A percentile compares a stretch with the other conserved stretches of the same genome.
These are phyloP conservation scores for Fusarium sp. DNA, from an alignment of 2,329 filamentous ascomycete genomes.

Conservation along the genomic window DNA sequence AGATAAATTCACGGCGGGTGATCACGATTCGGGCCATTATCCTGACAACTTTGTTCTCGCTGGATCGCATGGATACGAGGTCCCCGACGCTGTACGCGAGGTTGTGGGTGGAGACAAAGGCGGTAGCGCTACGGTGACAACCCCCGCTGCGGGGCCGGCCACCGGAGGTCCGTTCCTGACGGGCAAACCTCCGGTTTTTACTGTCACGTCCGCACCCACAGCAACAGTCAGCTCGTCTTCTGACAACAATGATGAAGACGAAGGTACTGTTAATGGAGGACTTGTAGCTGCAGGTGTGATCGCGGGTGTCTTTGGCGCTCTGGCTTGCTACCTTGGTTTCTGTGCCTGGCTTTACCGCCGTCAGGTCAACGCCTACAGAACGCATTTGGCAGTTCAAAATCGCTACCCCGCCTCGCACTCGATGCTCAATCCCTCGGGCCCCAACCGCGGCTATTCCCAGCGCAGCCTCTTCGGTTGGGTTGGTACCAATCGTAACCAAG, in stretches of 20 bases:
- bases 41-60: conserved; percentile 59
- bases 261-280: conserved; percentile 50
- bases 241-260: background rate
- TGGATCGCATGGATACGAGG: conserved; percentile 63
- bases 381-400: conserved; percentile 75
- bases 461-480: conserved; percentile 51
- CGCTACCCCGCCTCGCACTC: conserved; percentile 62
- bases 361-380: conserved; percentile 76
- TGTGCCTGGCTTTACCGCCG: conserved; percentile 80
- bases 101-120: conserved; percentile 63
- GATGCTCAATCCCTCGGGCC: conserved; percentile 46
- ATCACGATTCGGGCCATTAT: conserved; percentile 67
- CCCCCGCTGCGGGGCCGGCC: conserved; percentile 63
- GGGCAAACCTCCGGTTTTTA: conserved; percentile 76
- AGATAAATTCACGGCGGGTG: conserved; percentile 70
- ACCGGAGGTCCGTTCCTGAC: conserved; percentile 78
- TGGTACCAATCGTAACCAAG: conserved; percentile 43
- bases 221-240: conserved; percentile 54
- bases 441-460: conserved; percentile 32
- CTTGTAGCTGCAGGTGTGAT: conserved; percentile 65
- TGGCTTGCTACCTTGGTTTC: conserved; percentile 75
- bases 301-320: conserved; percentile 72
- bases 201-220: conserved; percentile 65
- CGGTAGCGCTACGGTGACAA: conserved; percentile 66
- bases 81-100: conserved; percentile 63